Evolutionary conservation across 768 basidiomycete genomes (phyloP).

Genomic region (Pleurotus pulmonarius): DNA sequence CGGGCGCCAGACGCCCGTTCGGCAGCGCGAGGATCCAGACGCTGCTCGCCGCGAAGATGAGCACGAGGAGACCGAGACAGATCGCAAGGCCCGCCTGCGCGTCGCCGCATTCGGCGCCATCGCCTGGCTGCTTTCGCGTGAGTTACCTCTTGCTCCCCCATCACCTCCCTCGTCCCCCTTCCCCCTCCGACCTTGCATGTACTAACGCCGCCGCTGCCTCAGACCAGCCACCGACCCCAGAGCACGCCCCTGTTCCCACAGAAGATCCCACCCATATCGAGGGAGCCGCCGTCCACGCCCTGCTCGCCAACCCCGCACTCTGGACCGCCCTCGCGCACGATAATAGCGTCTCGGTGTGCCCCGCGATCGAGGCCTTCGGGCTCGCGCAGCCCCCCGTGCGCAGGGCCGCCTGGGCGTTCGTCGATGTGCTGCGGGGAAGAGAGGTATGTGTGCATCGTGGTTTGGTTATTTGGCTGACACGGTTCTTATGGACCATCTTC

Average conservation of each 20-base stretch:
- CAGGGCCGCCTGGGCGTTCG: conserved; percentile 61
- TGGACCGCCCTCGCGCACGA: conserved; percentile 56
- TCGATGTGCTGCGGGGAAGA: conserved; percentile 35
- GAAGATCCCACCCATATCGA: too few species aligned
- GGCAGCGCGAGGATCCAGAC: conserved; percentile 25
- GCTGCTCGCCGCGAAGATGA: conserved; percentile 44
- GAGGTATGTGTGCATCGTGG: too few species aligned
- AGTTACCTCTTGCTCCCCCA: too few species aligned
- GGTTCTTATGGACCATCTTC: too few species aligned
- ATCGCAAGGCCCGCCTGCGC: conserved; percentile 66
- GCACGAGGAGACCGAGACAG: conserved; percentile 65
- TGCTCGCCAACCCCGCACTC: conserved; percentile 46
- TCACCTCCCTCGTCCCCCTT: too few species aligned
- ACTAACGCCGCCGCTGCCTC: too few species aligned
- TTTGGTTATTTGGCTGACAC: too few species aligned
- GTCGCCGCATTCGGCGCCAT: conserved; percentile 65
- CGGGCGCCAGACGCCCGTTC: conserved; percentile 11
- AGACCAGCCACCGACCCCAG: too few species aligned
- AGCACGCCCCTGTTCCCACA: too few species aligned
- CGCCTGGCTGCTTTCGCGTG: conserved; percentile 43
- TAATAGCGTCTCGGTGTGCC: conserved; percentile 36
- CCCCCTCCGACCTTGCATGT: too few species aligned
- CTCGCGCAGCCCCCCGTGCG: conserved; percentile 68
- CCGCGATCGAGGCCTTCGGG: conserved; percentile 48
- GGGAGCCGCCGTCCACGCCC: neutral